Evolutionary conservation across 2,329 filamentous ascomycete genomes (phyloP), one percentile per base, ranked within the genome.

Genomic region (Tolypocladium nubicola): DNA sequence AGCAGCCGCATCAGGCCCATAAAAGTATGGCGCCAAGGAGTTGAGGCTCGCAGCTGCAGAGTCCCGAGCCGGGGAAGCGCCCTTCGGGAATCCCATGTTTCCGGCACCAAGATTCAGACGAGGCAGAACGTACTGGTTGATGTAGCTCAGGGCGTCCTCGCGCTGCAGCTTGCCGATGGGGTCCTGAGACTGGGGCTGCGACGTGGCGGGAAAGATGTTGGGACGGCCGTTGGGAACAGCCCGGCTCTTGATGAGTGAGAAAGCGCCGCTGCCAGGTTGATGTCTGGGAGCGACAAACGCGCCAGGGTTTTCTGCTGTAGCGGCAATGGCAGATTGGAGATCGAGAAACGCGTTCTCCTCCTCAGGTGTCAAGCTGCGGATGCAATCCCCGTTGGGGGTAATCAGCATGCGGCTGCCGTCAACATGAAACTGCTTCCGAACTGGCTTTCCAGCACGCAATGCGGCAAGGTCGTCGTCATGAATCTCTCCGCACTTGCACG

Each of bases 371-470:
- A 94, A 72, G 58, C 88, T 86, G 61, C 86, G 84, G n/a, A 93
- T 77, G 67, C 87, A 89, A 61, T 89, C 85, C 13, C 89, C 88
- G 60, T 87, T 85, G 0, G 88, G 87, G 0, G 88, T 91, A 55
- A 92, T 82, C 62, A 92, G 79, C 61, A 88, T 84, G 33, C 86
- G 80, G 68, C 81, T 79, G 57, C 83, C 84, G 60, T 87, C 84
- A 2, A 84, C 75, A 54, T 72, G 71, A 53, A 73, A 72, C 43
- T 84, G 71, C 68, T 86, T 87, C 59, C 79, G 80, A 10, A 87
- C 81, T 13, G 82, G 74, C 59, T 78, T 76, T 53, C 83, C 84
- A 2, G 77, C 74, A n/a, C 78, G 73, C 8, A 87, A 74, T 3
- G 75, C 69, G 16, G 76, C 73, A 37, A 84, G 77, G 60, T 87